Evolutionary conservation across 148 eudicot species (phyloP).

Genomic region (Dianthus caryophyllus): DNA sequence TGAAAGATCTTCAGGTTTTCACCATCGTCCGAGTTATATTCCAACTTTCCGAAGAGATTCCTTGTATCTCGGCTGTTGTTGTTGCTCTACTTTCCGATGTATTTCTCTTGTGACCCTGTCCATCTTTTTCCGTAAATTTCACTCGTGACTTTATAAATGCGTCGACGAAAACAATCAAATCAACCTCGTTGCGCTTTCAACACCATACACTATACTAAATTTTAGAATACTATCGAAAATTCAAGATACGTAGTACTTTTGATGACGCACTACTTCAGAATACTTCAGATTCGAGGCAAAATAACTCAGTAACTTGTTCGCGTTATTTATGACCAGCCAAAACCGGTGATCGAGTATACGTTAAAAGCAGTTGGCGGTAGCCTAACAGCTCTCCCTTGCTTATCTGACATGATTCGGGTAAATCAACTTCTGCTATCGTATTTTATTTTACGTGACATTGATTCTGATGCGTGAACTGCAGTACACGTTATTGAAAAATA

Average conservation of each 20-base stretch:
- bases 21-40: slow-evolving; percentile 93
- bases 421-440: slow-evolving; percentile 21
- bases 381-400: slow-evolving; percentile 89
- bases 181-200: background rate
- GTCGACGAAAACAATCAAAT: background rate
- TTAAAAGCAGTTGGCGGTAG: slow-evolving; percentile 96
- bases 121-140: slow-evolving; percentile 1
- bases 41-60: slow-evolving; percentile 91
- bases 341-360: slow-evolving; percentile 84
- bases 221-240: no score
- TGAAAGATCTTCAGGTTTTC: slow-evolving; percentile 93
- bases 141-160: background rate
- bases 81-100: slow-evolving; percentile 96
- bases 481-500: slow-evolving; percentile 1
- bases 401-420: slow-evolving; percentile 97
- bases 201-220: background rate
- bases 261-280: no score
- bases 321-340: slow-evolving; percentile 52
- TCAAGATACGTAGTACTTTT: no score
- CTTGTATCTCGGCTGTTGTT: slow-evolving; percentile 97
- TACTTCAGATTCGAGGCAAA: no score
- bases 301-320: background rate
- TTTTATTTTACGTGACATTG: background rate
- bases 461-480: slow-evolving; percentile 4
- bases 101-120: slow-evolving; percentile 19